Base-by-base conservation (phyloP, 495 filamentous ascomycete genomes). In the Trichocladium antarcticum region DNA sequence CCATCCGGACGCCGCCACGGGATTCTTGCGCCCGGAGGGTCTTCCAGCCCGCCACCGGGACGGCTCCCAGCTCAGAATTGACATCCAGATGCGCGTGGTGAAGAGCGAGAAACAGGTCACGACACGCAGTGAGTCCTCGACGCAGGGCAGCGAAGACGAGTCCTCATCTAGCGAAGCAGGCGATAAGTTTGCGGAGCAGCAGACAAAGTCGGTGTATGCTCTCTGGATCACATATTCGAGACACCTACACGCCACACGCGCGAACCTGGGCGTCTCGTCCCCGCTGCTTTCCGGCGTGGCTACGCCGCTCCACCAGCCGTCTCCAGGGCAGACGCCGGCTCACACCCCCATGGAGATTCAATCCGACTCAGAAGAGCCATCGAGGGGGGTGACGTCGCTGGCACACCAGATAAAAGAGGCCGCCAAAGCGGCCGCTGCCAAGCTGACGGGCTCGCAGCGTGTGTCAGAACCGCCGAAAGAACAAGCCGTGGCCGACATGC, bases 211-310 rank as follows among this genome's bases (percentile, higher is more conserved):
- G 31, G 89, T 97, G 5, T 97, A 89, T 68, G 92, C 92, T 15
- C 68, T 98, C 19, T 98, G 92, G 92, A 81, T 98, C 40, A 97
- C 89, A 4, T 98, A 97, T 62, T 97, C 92, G 8, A 73, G 89
- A 36, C 87, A 95, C 53, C 74, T 97, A 15, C 92, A 98, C 61
- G 82, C 86, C 1, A 74, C 80, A 7, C 72, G 72, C 42, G 67
- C 73, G 7, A 71, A 75, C 43, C 56, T 72, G 28, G 77, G 79
- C 5, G 70, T 75, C 6, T 69, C 76, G n/a, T 74, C 76, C 47
- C 76, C 81, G 31, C 45, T 77, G 11, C 49, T 76, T 2, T 78
- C 80, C n/a, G 74, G 79, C n/a, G 68, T 72, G 19, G 67, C 73
- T 22, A 81, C 80, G 4, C 83, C 85, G 10, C 74, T 83, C 6